Conservation (phyloP, 495 filamentous ascomycete genomes). For the Stereocaulon alpinum region DNA sequence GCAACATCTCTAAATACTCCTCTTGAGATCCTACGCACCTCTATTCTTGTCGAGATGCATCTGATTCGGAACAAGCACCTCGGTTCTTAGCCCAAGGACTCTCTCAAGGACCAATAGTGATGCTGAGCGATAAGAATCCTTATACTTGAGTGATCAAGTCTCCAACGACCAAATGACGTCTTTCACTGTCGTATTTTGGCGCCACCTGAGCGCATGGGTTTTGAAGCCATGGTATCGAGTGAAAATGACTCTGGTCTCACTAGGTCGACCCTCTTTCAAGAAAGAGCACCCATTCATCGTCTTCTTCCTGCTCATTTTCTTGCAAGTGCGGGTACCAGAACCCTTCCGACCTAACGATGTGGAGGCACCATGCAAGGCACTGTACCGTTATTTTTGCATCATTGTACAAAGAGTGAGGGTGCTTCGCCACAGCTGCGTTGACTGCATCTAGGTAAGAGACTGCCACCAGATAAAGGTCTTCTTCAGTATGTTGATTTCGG, state of each 20-base stretch:
- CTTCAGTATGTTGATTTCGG: conserved; percentile 5
- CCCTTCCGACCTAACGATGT: conserved; percentile 17
- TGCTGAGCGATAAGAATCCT: too few relatives aligned
- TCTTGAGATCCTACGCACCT: neutral
- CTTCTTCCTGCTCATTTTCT: conserved; percentile 23
- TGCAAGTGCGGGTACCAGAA: conserved; percentile 22
- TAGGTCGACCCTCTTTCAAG: conserved; percentile 8
- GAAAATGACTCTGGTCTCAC: neutral
- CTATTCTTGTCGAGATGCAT: neutral
- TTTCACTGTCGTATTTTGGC: neutral
- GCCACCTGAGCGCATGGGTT: neutral
- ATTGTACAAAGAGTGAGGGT: conserved; percentile 19
- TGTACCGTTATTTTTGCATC: conserved; percentile 4
- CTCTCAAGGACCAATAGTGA: too few relatives aligned
- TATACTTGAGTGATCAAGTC: neutral
- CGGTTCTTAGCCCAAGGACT: too few relatives aligned
- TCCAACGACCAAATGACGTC: neutral
- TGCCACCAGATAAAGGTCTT: conserved; percentile 2
- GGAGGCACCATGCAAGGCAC: conserved; percentile 18
- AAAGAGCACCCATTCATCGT: conserved; percentile 22
- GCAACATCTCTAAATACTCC: neutral
- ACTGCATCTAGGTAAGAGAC: conserved; percentile 16
- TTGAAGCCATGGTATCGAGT: neutral
- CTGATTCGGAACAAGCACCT: neutral
- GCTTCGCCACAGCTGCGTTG: conserved; percentile 6